A percentile compares a stretch with the other conserved stretches of the same genome.
phyloP scores from a whole-genome alignment of 1,284 basidiomycete species.

The Afroboletus lepidellus region DNA sequence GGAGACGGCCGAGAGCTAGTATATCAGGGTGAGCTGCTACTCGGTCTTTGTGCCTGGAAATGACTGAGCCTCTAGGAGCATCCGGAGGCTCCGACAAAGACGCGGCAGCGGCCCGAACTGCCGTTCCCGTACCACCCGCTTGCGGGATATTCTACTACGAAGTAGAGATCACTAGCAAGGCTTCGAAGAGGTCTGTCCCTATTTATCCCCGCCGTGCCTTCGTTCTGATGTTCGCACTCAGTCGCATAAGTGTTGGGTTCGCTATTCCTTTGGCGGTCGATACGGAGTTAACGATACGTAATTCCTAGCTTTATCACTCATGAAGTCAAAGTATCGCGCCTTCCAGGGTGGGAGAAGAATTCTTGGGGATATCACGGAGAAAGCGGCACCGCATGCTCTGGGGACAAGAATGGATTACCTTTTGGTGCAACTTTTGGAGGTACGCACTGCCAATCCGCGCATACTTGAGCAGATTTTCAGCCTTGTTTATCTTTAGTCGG shows the following conservation, averaged over 20 bases:
- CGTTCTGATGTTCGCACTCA: conserved; percentile 32
- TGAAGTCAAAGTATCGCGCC: conserved; percentile 64
- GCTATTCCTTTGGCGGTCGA: conserved; percentile 18
- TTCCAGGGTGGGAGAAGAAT: conserved; percentile 86
- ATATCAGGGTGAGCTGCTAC: conserved; percentile 50
- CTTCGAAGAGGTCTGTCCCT: conserved; percentile 66
- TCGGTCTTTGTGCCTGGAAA: neutral
- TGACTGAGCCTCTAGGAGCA: conserved; percentile 39
- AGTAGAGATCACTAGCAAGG: conserved; percentile 69
- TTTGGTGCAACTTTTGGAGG: conserved; percentile 78
- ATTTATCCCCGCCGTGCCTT: conserved; percentile 8
- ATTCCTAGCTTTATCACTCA: conserved; percentile 45
- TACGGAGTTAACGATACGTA: conserved; percentile 9
- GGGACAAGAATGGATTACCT: conserved; percentile 67
- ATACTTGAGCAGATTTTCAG: neutral
- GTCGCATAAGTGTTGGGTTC: conserved; percentile 80
- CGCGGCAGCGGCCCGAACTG: conserved; percentile 76
- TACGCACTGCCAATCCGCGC: conserved; percentile 36
- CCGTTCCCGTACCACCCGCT: conserved; percentile 71
- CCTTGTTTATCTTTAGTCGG: conserved; percentile 50
- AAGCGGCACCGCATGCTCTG: conserved; percentile 78
- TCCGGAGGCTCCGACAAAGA: conserved; percentile 69
- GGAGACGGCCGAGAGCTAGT: conserved; percentile 69
- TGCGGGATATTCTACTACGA: conserved; percentile 93
- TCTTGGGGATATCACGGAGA: conserved; percentile 98